Conservation (phyloP, 2,329 filamentous ascomycete genomes). For the Xylariaceae sp. region DNA sequence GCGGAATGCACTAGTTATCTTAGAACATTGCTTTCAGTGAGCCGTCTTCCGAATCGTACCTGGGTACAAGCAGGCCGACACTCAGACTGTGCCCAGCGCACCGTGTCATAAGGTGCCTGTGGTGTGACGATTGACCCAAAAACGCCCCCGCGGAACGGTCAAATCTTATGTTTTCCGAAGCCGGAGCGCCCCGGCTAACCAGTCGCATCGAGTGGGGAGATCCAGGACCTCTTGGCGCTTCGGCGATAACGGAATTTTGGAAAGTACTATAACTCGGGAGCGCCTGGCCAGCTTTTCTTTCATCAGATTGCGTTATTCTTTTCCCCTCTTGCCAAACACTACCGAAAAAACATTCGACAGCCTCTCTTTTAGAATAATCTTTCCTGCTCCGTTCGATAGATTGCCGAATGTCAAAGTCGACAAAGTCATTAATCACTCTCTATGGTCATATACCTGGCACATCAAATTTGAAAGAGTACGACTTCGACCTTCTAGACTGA, state of each 20-base stretch:
- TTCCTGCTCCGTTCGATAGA: background rate
- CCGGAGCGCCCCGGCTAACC: background rate
- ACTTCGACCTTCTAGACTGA: background rate
- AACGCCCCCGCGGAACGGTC: background rate
- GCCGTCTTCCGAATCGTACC: background rate
- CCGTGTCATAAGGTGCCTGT: slow-evolving; percentile 3
- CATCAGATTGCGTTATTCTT: background rate
- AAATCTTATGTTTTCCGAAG: background rate
- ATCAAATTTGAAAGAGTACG: background rate
- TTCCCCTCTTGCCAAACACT: background rate
- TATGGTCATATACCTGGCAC: background rate
- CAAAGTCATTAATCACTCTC: background rate
- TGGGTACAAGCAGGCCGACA: background rate
- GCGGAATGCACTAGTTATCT: too few relatives aligned
- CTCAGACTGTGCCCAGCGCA: slow-evolving; percentile 7
- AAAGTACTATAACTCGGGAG: background rate
- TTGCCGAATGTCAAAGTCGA: background rate
- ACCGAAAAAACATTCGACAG: background rate
- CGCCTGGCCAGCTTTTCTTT: background rate
- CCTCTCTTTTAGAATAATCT: background rate
- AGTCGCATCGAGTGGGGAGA: background rate
- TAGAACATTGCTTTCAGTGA: too few relatives aligned
- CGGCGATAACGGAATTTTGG: slow-evolving; percentile 15
- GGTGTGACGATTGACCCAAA: background rate
- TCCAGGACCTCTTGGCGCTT: slow-evolving; percentile 6